phyloP scores from a whole-genome alignment of 2,329 filamentous ascomycete species.

The Penicillium psychrosexuale region DNA sequence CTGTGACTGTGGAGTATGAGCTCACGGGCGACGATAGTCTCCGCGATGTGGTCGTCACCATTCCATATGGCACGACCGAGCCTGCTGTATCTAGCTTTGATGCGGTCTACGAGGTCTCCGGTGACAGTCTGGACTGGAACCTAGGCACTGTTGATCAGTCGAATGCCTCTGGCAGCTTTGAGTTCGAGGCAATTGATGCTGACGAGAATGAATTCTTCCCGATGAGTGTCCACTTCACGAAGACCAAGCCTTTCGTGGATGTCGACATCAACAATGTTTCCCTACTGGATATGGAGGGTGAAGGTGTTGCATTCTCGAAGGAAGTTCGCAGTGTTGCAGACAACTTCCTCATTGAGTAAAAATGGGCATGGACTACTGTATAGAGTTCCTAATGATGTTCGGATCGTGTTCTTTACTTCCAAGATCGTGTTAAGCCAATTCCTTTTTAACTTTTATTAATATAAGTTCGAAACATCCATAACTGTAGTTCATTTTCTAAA shows the following conservation, averaged over 20 bases:
- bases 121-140: conserved; percentile 90
- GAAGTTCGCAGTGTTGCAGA: conserved; percentile 45
- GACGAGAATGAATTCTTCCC: conserved; percentile 97
- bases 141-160: conserved; percentile 81
- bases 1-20: conserved; percentile 94
- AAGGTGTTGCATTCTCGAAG: conserved; percentile 46
- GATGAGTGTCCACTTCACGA: conserved; percentile 87
- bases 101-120: conserved; percentile 87
- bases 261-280: conserved; percentile 67
- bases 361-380: conserved; percentile 26
- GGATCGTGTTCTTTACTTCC: conserved; percentile 23
- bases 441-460: conserved; percentile 1
- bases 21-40: conserved; percentile 75
- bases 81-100: conserved; percentile 90
- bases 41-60: conserved; percentile 79
- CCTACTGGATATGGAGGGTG: conserved; percentile 46
- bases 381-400: conserved; percentile 41
- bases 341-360: conserved; percentile 46
- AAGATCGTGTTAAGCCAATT: conserved; percentile 23
- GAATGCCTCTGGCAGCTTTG: conserved; percentile 81
- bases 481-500: not conserved
- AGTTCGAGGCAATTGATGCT: conserved; percentile 86
- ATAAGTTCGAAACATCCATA: not conserved
- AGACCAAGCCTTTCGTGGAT: conserved; percentile 81
- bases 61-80: conserved; percentile 82